Conservation (phyloP, 2,329 filamentous ascomycete genomes). For the Colletotrichum somersetense region DNA sequence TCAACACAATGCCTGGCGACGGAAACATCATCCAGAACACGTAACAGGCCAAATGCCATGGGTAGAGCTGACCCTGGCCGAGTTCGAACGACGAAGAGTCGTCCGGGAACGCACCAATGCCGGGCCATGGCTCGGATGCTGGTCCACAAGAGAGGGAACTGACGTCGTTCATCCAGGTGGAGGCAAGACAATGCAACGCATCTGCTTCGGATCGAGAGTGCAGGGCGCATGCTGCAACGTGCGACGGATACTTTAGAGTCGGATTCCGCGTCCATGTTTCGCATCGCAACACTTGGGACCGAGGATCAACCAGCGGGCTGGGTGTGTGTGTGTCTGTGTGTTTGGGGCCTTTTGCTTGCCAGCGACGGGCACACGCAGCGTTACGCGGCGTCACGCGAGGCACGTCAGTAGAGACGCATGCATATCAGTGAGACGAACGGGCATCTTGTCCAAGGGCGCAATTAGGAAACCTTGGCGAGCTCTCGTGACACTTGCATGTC, state of each 20-base stretch:
- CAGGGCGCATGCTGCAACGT: slow-evolving; percentile 18
- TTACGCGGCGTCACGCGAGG: slow-evolving; percentile 28
- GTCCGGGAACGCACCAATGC: background rate
- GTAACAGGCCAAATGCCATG: background rate
- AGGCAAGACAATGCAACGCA: background rate
- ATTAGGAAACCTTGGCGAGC: slow-evolving; percentile 24
- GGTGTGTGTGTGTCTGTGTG: slow-evolving; percentile 3
- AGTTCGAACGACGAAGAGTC: slow-evolving; percentile 5
- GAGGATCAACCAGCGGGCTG: slow-evolving; percentile 11
- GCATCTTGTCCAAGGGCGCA: slow-evolving; percentile 22
- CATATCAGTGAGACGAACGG: slow-evolving; percentile 30
- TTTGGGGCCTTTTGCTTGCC: slow-evolving; percentile 16
- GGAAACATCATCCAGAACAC: background rate
- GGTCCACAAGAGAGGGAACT: slow-evolving; percentile 21
- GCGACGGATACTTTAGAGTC: slow-evolving; percentile 5
- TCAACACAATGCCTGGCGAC: too few species aligned
- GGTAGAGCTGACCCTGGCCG: background rate
- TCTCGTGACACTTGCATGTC: slow-evolving; percentile 3
- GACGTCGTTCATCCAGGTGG: slow-evolving; percentile 18
- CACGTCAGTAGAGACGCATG: background rate
- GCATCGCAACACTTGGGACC: slow-evolving; percentile 27
- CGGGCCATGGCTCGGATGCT: slow-evolving; percentile 17
- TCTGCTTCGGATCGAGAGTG: slow-evolving; percentile 2
- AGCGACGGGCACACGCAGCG: slow-evolving; percentile 13
- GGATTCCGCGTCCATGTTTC: slow-evolving; percentile 37